These are phyloP conservation scores for Arthroderma sp. DNA, from an alignment of 2,329 filamentous ascomycete species.

Conservation along the genomic window DNA sequence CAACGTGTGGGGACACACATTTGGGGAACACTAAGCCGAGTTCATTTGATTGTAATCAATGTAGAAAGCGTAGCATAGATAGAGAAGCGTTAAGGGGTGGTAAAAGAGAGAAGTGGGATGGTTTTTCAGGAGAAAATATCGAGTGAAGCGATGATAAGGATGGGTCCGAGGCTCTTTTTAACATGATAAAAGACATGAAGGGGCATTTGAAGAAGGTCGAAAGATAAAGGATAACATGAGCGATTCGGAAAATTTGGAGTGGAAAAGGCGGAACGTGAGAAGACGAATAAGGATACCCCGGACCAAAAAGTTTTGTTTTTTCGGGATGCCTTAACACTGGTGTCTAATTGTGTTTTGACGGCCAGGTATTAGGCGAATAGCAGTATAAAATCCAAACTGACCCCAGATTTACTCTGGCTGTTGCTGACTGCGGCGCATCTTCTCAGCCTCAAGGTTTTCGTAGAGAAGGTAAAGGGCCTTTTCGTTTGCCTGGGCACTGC, in stretches of 20 bases:
- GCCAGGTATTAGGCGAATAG: background rate
- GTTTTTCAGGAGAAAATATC: background rate
- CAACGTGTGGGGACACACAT: background rate
- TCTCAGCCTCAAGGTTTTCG: constrained; percentile 97
- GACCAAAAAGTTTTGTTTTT: background rate
- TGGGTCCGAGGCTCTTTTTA: background rate
- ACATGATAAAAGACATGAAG: background rate
- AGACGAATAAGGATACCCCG: constrained; percentile 1
- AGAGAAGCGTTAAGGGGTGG: background rate
- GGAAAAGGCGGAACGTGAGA: background rate
- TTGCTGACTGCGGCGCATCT: constrained; percentile 88
- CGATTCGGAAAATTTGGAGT: background rate
- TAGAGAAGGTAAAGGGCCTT: constrained; percentile 92
- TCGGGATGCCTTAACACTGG: background rate
- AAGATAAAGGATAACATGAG: constrained; percentile 1
- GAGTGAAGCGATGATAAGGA: background rate
- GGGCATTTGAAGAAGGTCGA: background rate
- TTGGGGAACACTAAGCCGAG: background rate
- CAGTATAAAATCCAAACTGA: background rate
- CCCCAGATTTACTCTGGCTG: constrained; percentile 41
- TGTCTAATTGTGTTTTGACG: background rate
- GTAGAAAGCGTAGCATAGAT: constrained; percentile 1
- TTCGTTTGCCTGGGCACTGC: constrained; percentile 85
- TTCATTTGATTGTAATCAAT: background rate
- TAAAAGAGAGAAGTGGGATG: background rate